Conservation (phyloP, 768 basidiomycete genomes). For the Lyophyllum decastes region DNA sequence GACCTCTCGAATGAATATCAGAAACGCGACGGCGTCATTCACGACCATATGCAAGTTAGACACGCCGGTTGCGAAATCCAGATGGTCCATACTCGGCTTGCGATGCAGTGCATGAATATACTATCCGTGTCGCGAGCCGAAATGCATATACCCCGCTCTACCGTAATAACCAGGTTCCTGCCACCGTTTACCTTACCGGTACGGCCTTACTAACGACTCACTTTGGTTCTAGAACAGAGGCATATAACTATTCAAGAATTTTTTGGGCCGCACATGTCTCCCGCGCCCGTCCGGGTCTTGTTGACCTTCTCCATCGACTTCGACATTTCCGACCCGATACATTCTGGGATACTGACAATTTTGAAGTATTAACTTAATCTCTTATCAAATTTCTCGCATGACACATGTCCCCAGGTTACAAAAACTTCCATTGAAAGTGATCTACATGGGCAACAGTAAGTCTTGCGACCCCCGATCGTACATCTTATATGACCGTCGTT, state of each 20-base stretch:
- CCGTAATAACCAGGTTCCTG: neutral
- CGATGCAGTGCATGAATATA: neutral
- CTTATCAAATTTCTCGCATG: too few species aligned
- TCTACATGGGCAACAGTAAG: too few species aligned
- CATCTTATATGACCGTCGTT: too few species aligned
- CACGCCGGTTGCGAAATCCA: too few species aligned
- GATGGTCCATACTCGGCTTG: too few species aligned
- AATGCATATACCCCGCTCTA: neutral
- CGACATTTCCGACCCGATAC: neutral
- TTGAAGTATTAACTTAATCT: too few species aligned
- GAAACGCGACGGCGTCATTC: too few species aligned
- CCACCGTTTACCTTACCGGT: neutral
- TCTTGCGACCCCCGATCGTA: too few species aligned
- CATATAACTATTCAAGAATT: neutral
- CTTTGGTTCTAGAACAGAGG: neutral
- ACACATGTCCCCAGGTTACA: too few species aligned
- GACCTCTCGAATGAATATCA: too few species aligned
- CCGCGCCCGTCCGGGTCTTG: neutral
- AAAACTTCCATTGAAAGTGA: too few species aligned
- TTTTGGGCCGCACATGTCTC: neutral
- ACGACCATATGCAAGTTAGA: too few species aligned
- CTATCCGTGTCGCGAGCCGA: neutral
- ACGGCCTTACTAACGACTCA: neutral
- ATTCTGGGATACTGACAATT: neutral
- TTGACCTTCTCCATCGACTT: neutral